A percentile compares a stretch with the other conserved stretches of the same genome.
These are phyloP conservation scores for Pyrenochaeta sp. DNA, from an alignment of 2,329 filamentous ascomycete species.

Conservation along the genomic window DNA sequence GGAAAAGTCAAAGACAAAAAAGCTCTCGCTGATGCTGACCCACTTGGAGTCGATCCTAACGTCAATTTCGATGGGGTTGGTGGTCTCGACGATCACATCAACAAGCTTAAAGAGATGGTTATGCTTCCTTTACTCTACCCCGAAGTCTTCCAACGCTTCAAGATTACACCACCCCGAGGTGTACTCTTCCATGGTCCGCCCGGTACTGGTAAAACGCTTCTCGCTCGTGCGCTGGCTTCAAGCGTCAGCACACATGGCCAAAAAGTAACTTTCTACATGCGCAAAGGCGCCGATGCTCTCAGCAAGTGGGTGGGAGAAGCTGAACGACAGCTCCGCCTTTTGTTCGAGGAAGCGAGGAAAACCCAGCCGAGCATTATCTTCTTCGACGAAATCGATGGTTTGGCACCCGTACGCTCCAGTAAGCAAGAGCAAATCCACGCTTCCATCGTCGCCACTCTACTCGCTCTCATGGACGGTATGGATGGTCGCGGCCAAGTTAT, in stretches of 20 bases:
- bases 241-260: conserved; percentile 87
- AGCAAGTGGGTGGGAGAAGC: conserved; percentile 99
- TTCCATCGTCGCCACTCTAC: conserved; percentile 73
- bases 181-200: conserved; percentile 97
- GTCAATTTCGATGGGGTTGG: conserved; percentile 96
- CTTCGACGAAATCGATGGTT: conserved; percentile 97
- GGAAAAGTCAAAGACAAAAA: conserved; percentile 95
- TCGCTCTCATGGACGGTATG: conserved; percentile 61
- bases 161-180: conserved; percentile 92
- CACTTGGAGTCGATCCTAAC: conserved; percentile 88
- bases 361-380: conserved; percentile 99
- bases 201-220: conserved; percentile 96
- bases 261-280: conserved; percentile 99
- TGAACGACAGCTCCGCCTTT: conserved; percentile 88
- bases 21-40: conserved; percentile 90
- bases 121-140: conserved; percentile 92
- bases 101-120: conserved; percentile 99
- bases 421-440: conserved; percentile 99
- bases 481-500: conserved; percentile 79
- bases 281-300: conserved; percentile 95
- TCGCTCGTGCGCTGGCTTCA: conserved; percentile 90
- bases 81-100: conserved; percentile 90
- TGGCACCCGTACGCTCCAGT: conserved; percentile 94
- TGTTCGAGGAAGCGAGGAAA: conserved; percentile 95
- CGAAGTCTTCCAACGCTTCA: conserved; percentile 89